phyloP scores from a whole-genome alignment of 2,329 filamentous ascomycete genomes.

The Paraconiothyrium brasiliense region DNA sequence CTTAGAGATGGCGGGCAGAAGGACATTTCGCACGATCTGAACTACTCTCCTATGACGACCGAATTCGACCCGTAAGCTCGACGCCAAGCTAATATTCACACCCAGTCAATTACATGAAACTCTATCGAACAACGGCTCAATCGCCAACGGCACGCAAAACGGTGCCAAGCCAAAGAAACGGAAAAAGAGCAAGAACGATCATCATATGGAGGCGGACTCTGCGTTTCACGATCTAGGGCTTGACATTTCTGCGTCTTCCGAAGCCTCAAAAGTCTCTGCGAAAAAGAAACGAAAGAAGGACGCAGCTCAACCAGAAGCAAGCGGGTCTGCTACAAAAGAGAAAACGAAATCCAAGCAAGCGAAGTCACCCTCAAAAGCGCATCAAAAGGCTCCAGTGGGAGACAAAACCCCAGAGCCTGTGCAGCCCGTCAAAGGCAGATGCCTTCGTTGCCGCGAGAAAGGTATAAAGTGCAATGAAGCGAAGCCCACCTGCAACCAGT shows the following conservation, averaged over 20 bases:
- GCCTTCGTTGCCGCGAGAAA: constrained; percentile 34
- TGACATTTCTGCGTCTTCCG: constrained; percentile 36
- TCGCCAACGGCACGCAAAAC: constrained; percentile 17
- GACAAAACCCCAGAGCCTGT: constrained; percentile 17
- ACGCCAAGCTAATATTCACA: constrained; percentile 1
- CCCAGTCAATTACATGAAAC: constrained; percentile 19
- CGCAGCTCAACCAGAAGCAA: constrained; percentile 17
- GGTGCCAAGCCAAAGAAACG: constrained; percentile 27
- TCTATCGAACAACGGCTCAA: constrained; percentile 12
- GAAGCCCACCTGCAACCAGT: constrained; percentile 44
- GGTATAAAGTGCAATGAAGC: constrained; percentile 44
- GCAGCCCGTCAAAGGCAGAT: constrained; percentile 28
- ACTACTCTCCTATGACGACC: neutral
- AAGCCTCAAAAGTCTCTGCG: constrained; percentile 23
- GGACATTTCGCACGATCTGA: neutral
- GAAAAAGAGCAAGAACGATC: constrained; percentile 32
- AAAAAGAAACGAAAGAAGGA: constrained; percentile 36
- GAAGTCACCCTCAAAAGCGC: constrained; percentile 26
- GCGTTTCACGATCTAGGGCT: constrained; percentile 24
- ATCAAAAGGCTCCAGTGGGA: constrained; percentile 20
- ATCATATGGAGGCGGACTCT: constrained; percentile 21
- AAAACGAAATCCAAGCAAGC: constrained; percentile 28
- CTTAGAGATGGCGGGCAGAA: neutral
- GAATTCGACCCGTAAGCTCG: neutral
- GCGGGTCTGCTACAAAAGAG: constrained; percentile 26